Evolutionary conservation across 352 stramenopile species (phyloP), one percentile per base, ranked within the genome.

Genomic region (Phytophthora aleatoria): DNA sequence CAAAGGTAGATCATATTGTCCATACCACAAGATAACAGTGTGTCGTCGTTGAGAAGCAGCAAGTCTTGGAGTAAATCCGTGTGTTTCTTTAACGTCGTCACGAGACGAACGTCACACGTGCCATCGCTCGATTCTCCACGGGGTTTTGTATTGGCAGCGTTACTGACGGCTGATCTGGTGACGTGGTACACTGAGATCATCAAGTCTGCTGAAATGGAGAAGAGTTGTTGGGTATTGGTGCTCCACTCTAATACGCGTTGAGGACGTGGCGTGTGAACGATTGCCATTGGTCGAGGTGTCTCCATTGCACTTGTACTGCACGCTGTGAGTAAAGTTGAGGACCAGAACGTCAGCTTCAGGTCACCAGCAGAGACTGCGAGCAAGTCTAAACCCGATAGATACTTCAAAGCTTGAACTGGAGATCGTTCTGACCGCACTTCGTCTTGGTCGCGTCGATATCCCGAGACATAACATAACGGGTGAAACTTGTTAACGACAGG

Each of bases 321-420:
- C 0, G 81, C 77, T 2, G 79, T 91, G n/a, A 94, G 55, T 24
- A 91, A 71, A 13, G 71, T 77, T 1, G 81, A 74, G 2, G 79
- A 60, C 85, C 85, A 94, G 53, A 94, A 92, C 27, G 83, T 91
- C 53, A 94, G 73, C 51, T 92, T 94, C 13, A 94, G 59, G 42
- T 94, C 85, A 0, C 83, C 85, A 7, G 74, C 85, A 1, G 85
- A 91, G 8, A 92, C 77, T n/a, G 73, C 83, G 7, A 94, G 63
- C 10, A 94, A 39, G 47, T 94, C 83, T 3, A 89, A 50, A 0
- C 55, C 58, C 13, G 60, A 73, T n/a, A 94, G 51, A 57, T 89
- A 90, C 61, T 90, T 91, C 10, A 94, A 51, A 9, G 70, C 82
- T 60, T 94, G 85, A 2, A 94, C 85, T 2, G 85, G 85, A 15